Evolutionary conservation across 345 rosid genomes (phyloP), one percentile per base, ranked within the genome.

Genomic region (Euphorbia pulcherrima): DNA sequence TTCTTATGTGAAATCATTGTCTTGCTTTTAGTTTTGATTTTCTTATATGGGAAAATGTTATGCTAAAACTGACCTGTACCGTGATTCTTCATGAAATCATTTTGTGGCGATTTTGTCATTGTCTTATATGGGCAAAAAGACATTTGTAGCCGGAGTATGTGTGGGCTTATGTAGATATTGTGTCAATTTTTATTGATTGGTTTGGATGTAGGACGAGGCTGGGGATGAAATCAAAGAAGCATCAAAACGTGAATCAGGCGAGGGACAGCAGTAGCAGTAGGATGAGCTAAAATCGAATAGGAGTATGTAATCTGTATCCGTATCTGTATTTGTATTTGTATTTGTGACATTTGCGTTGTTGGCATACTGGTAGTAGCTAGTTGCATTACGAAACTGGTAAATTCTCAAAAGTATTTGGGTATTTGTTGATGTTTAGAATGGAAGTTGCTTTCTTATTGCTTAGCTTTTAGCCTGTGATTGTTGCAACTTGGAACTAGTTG

Each of bases 211-310:
- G 95, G 95, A 94, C 59, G 97, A 94, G 10, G 89, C 81, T 17
- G 92, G 87, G 55, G 96, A 94, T 50, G 97, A 94, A 81, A 87
- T 88, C 78, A 89, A 88, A 83, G 97, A 94, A 77, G 84, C 88
- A 28, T 80, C 92, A 29, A 94, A 94, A 60, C 83, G 27, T 21
- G 95, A 88, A 39, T 65, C 88, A 8, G 86, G 79, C 13, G 96
- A 88, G 54, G 87, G 68, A 21, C 85, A 67, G 26, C 76, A 78
- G 26, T 85, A 55, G 10, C 76, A 78, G 26, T 85, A 64, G 81
- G 76, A 82, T 75, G 75, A 75, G 61, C 66, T 76, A 26, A 72
- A 48, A 44, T 44, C n/a, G 41, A 52, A 58, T 71, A 66, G 77
- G 75, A 75, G 69, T 68, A 8, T 61, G 65, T 73, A 40, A 64